Conservation (phyloP, 495 filamentous ascomycete species). For the Chaetomidium leptoderma region DNA sequence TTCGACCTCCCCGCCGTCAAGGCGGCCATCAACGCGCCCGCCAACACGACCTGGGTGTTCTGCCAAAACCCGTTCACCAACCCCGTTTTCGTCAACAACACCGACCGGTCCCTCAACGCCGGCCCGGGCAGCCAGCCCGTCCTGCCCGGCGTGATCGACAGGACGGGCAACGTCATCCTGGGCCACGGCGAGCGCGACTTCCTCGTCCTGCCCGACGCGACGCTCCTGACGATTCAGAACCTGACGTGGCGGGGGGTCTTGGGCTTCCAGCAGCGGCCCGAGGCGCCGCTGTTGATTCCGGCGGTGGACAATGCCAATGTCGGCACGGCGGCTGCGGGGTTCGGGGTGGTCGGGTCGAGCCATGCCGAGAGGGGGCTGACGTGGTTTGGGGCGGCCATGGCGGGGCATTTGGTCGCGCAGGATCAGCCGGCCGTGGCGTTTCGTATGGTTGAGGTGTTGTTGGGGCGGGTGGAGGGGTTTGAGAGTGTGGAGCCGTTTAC, state of each 20-base stretch:
- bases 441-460: constrained; percentile 38
- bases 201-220: constrained; percentile 62
- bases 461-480: constrained; percentile 34
- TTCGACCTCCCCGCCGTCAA: constrained; percentile 80
- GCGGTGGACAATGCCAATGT: constrained; percentile 45
- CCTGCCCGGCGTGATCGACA: constrained; percentile 67
- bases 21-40: constrained; percentile 63
- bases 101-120: constrained; percentile 46
- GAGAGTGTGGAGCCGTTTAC: constrained; percentile 32
- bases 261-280: constrained; percentile 61
- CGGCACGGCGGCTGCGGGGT: constrained; percentile 22
- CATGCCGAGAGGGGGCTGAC: constrained; percentile 40
- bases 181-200: constrained; percentile 63
- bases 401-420: constrained; percentile 36
- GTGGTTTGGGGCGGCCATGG: constrained; percentile 32
- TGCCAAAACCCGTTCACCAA: constrained; percentile 43
- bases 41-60: constrained; percentile 54
- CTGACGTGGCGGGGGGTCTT: constrained; percentile 75
- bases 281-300: constrained; percentile 62
- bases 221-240: constrained; percentile 73
- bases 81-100: constrained; percentile 55
- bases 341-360: constrained; percentile 33
- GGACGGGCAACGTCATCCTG: constrained; percentile 65
- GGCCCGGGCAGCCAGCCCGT: constrained; percentile 52
- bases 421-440: constrained; percentile 36